phyloP scores from a whole-genome alignment of 805 yeast genomes.

The Saccharomycopsis microspora region DNA sequence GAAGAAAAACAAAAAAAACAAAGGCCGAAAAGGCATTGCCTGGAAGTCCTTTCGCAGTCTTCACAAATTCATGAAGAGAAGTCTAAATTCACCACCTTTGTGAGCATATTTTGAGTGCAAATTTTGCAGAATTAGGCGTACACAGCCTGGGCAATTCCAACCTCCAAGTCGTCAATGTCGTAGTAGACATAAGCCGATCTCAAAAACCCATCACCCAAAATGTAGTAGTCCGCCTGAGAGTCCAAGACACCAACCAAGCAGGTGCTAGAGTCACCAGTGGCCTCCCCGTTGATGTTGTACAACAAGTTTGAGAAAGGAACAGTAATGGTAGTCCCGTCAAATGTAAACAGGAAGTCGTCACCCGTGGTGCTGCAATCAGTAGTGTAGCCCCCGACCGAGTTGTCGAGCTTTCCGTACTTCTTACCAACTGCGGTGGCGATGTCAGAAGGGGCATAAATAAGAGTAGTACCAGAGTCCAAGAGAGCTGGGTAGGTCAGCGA shows the following conservation, averaged over 20 bases:
- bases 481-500: slow-evolving; percentile 26
- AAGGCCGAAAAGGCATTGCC: no score
- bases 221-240: slow-evolving; percentile 15
- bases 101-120: no score
- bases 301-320: slow-evolving; percentile 35
- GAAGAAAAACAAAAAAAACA: no score
- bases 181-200: slow-evolving; percentile 53
- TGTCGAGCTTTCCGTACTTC: slow-evolving; percentile 27
- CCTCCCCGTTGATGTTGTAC: slow-evolving; percentile 4
- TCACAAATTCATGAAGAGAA: no score
- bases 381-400: slow-evolving; percentile 17
- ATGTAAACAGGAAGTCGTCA: slow-evolving; percentile 21
- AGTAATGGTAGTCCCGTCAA: slow-evolving; percentile 43
- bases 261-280: background rate
- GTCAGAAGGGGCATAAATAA: slow-evolving; percentile 32
- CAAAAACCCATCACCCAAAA: slow-evolving; percentile 48
- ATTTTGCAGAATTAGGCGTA: background rate
- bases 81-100: no score
- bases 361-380: slow-evolving; percentile 8
- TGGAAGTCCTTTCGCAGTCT: no score
- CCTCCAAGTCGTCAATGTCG: slow-evolving; percentile 44
- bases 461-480: slow-evolving; percentile 34
- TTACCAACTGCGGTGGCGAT: slow-evolving; percentile 20
- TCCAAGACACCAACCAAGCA: slow-evolving; percentile 12
- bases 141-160: slow-evolving; percentile 44